Evolutionary conservation across 176 grass and related monocot genomes (phyloP).

Genomic region (Lolium perenne): DNA sequence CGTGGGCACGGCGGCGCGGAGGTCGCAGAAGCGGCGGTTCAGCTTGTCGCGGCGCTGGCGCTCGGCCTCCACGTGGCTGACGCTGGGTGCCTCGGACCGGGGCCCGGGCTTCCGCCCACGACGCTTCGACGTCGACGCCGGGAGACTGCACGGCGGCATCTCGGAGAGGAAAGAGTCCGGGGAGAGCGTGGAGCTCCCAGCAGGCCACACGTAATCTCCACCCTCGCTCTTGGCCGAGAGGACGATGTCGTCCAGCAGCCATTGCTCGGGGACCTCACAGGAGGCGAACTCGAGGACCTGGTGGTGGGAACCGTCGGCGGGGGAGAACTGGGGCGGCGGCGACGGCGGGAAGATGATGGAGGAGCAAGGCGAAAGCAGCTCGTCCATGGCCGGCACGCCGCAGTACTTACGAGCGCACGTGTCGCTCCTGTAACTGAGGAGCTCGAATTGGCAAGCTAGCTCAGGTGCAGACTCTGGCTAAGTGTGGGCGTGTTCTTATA

Average conservation of each 20-base stretch:
- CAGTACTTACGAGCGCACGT: too few species aligned
- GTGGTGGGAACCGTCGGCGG: background rate
- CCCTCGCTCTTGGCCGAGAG: background rate
- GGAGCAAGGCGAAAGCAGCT: background rate
- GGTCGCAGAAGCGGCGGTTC: background rate
- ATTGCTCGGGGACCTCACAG: slow-evolving; percentile 27
- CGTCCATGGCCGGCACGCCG: slow-evolving; percentile 4
- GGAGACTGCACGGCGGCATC: background rate
- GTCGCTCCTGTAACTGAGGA: background rate
- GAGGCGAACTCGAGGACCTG: background rate
- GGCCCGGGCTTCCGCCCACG: background rate
- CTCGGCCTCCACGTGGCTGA: slow-evolving; percentile 22
- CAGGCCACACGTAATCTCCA: background rate
- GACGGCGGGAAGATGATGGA: background rate
- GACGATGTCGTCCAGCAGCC: background rate
- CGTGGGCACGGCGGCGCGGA: background rate
- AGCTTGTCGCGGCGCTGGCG: slow-evolving; percentile 2
- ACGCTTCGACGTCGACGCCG: background rate
- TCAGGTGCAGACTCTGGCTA: background rate
- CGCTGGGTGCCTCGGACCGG: background rate
- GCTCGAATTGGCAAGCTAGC: background rate
- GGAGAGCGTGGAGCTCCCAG: background rate
- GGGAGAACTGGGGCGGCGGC: background rate
- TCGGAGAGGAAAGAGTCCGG: background rate
- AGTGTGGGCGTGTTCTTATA: background rate